Evolutionary conservation across 164 flowering plant genomes (phyloP).

Genomic region (Umbellularia californica): DNA sequence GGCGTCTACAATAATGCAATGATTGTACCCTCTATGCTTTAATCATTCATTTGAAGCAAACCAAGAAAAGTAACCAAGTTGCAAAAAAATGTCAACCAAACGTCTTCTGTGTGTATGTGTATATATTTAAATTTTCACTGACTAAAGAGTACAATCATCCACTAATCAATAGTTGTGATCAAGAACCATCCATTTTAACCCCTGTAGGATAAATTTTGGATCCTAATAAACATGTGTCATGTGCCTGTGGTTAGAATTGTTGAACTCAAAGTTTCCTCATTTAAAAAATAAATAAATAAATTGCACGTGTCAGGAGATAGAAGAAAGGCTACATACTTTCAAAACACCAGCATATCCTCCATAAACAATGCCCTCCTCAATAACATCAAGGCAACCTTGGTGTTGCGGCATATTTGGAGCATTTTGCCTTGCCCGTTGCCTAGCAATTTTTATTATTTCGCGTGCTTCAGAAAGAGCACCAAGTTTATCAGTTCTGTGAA

Average conservation of each 20-base stretch:
- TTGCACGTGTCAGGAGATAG: neutral
- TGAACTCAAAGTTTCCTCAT: neutral
- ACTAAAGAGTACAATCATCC: too few relatives aligned
- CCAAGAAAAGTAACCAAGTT: too few relatives aligned
- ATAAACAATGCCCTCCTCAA: conserved; percentile 83
- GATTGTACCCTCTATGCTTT: too few relatives aligned
- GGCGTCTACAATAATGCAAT: too few relatives aligned
- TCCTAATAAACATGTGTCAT: neutral
- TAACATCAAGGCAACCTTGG: conserved; percentile 79
- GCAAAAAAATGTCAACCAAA: too few relatives aligned
- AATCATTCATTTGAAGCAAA: too few relatives aligned
- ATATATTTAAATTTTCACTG: too few relatives aligned
- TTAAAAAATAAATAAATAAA: neutral
- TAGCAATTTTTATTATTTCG: conserved; percentile 48
- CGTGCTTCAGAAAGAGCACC: conserved; percentile 81
- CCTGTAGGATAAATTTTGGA: neutral
- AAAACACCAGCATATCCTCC: conserved; percentile 85
- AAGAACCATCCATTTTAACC: neutral
- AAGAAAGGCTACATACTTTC: conserved; percentile 43
- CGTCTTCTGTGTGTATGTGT: too few relatives aligned
- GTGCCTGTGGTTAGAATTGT: neutral
- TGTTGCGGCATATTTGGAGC: conserved; percentile 92
- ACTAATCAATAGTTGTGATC: too few relatives aligned
- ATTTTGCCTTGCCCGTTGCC: conserved; percentile 59
- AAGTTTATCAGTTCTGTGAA: conserved; percentile 72